Conservation (phyloP, 805 yeast genomes). For the Lipomyces orientalis region DNA sequence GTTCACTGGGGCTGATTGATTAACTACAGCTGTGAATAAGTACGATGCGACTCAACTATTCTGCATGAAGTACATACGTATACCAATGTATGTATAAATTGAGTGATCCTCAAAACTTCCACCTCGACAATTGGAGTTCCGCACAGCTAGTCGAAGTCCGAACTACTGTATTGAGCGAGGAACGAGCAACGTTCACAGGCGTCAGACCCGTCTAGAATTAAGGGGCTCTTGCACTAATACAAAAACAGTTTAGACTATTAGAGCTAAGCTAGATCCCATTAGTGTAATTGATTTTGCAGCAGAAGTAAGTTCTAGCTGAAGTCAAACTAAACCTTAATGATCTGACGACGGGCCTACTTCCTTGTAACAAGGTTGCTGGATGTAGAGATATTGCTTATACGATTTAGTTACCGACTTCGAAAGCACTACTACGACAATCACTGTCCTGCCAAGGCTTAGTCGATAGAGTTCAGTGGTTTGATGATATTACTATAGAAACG, state of each 20-base stretch:
- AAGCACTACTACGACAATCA: background rate
- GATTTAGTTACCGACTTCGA: background rate
- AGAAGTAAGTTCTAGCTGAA: background rate
- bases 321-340: background rate
- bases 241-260: background rate
- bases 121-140: background rate
- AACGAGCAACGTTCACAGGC: too few relatives aligned
- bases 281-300: background rate
- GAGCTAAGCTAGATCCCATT: constrained; percentile 1
- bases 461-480: background rate
- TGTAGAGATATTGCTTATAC: background rate
- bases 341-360: background rate
- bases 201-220: background rate
- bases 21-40: background rate
- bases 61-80: background rate
- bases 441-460: constrained; percentile 4
- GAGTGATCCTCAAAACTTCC: background rate
- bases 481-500: background rate
- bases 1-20: too few relatives aligned
- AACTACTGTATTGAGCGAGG: too few relatives aligned
- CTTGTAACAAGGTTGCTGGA: background rate
- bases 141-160: background rate
- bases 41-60: background rate
- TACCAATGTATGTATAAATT: background rate
- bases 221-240: background rate